A percentile compares a stretch with the other conserved stretches of the same genome.
Evolutionary conservation across 345 rosid species (phyloP).

Genomic region (Citrus mangshanensis): DNA sequence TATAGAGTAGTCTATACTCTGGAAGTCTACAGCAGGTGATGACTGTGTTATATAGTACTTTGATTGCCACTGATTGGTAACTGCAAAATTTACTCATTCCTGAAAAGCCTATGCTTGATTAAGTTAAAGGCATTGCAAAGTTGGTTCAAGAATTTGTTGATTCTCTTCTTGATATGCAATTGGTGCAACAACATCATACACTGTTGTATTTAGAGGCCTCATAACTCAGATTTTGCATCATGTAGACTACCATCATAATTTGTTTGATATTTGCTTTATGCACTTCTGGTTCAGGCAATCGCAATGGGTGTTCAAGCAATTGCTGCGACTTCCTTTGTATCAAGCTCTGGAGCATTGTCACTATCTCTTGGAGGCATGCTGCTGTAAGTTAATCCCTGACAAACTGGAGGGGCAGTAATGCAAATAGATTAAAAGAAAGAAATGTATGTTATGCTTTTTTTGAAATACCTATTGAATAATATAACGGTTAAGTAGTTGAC

Average conservation of each 20-base stretch:
- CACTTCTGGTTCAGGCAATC: conserved; percentile 44
- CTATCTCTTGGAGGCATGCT: conserved; percentile 92
- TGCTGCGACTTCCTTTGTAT: conserved; percentile 61
- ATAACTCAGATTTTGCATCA: neutral
- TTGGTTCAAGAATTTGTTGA: neutral
- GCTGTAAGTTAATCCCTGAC: conserved; percentile 50
- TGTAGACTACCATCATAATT: neutral
- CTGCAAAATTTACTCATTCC: neutral
- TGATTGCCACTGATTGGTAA: neutral
- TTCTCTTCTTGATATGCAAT: neutral
- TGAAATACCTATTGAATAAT: neutral
- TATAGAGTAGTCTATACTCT: neutral
- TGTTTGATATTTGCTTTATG: neutral
- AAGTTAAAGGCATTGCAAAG: neutral
- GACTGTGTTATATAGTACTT: neutral
- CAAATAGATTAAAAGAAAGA: neutral
- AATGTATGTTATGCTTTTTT: neutral
- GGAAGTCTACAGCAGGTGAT: neutral
- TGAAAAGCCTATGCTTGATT: neutral
- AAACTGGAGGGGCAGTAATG: neutral
- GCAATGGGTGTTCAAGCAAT: conserved; percentile 72
- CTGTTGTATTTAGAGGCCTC: neutral
- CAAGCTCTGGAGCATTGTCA: conserved; percentile 51
- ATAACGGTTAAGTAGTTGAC: neutral
- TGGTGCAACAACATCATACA: neutral